These are phyloP conservation scores for Arabidopsis suecica DNA, from an alignment of 345 rosid species.

Conservation along the genomic window DNA sequence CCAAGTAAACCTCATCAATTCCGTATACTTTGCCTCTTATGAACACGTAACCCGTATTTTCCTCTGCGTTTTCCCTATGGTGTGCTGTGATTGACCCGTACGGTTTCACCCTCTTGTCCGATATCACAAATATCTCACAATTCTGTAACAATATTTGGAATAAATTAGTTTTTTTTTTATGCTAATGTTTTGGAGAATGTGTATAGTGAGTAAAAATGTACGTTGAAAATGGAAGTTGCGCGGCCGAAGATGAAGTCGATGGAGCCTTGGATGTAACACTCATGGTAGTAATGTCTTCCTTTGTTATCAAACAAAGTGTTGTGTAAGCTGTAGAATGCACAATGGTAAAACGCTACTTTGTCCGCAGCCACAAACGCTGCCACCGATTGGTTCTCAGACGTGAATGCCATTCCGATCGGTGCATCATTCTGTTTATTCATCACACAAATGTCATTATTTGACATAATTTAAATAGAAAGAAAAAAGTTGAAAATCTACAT, in stretches of 20 bases:
- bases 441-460: background rate
- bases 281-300: slow-evolving; percentile 87
- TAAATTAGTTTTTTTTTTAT: background rate
- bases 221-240: slow-evolving; percentile 71
- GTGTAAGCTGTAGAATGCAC: slow-evolving; percentile 88
- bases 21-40: slow-evolving; percentile 76
- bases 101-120: slow-evolving; percentile 72
- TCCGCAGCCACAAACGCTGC: slow-evolving; percentile 87
- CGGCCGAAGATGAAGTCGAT: slow-evolving; percentile 96
- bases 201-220: slow-evolving; percentile 31
- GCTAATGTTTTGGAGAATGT: slow-evolving; percentile 11
- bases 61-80: slow-evolving; percentile 53
- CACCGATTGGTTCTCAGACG: slow-evolving; percentile 94
- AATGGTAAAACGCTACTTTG: slow-evolving; percentile 82
- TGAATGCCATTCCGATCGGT: slow-evolving; percentile 83
- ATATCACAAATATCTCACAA: slow-evolving; percentile 79
- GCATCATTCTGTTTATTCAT: slow-evolving; percentile 71
- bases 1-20: slow-evolving; percentile 60
- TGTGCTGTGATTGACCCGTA: slow-evolving; percentile 88
- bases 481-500: background rate
- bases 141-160: slow-evolving; percentile 40
- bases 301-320: slow-evolving; percentile 91
- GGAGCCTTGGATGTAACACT: slow-evolving; percentile 90
- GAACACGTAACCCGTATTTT: slow-evolving; percentile 76
- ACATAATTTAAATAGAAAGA: background rate